Evolutionary conservation across 305 asterid species (phyloP).

Genomic region (Fraxinus ornus): DNA sequence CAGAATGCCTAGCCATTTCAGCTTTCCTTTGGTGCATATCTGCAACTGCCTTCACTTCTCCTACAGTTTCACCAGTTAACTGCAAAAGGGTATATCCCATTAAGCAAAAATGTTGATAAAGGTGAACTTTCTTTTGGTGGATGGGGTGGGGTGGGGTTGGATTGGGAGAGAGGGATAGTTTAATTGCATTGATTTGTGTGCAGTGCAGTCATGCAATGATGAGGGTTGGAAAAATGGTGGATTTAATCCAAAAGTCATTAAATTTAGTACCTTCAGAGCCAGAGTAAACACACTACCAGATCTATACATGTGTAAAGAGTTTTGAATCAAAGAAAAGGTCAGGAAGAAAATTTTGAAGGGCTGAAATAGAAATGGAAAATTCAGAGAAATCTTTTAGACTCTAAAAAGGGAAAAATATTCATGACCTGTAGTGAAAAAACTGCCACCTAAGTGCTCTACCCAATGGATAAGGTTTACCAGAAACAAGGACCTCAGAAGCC

Average conservation of each 20-base stretch:
- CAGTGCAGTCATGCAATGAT: conserved; percentile 61
- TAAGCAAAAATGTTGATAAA: conserved; percentile 11
- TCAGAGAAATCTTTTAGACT: conserved; percentile 16
- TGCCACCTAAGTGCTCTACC: background rate
- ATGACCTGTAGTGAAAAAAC: background rate
- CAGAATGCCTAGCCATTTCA: conserved; percentile 23
- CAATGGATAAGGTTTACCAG: conserved; percentile 48
- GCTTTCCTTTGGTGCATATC: conserved; percentile 27
- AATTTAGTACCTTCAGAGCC: conserved; percentile 31
- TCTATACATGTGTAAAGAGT: conserved; percentile 27
- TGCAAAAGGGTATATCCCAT: conserved; percentile 27
- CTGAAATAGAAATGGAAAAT: conserved; percentile 36
- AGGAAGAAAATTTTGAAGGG: conserved; percentile 41
- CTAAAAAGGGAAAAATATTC: conserved; percentile 10
- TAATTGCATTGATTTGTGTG: conserved; percentile 35
- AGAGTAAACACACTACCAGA: conserved; percentile 26
- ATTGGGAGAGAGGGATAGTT: background rate
- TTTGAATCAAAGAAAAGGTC: conserved; percentile 37
- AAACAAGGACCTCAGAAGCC: conserved; percentile 22
- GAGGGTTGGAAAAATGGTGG: conserved; percentile 35
- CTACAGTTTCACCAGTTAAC: conserved; percentile 20
- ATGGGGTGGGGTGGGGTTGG: background rate
- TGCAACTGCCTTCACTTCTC: conserved; percentile 21
- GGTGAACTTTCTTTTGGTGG: conserved; percentile 9
- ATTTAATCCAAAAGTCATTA: conserved; percentile 30